Evolutionary conservation across 108 stramenopile genomes (phyloP), one percentile per base, ranked within the genome.

Genomic region (Epipyxis sp.): DNA sequence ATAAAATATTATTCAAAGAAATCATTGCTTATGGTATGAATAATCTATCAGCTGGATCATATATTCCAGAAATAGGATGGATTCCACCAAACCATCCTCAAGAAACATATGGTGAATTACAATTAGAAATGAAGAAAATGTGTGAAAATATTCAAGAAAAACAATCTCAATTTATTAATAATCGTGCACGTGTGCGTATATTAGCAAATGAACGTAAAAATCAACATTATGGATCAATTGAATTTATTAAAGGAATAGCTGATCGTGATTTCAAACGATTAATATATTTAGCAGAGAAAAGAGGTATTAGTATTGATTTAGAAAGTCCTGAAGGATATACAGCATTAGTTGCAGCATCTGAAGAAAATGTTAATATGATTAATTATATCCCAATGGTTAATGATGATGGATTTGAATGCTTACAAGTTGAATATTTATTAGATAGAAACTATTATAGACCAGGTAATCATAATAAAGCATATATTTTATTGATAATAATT

Each of bases 61-160:
- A 54, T 32, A 13, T 39, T 10, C 6, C 13, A 16, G 13, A 57
- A 32, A 6, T 13, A 10, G 71, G 71, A 10, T 74, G 71, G 71
- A 6, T 74, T 6, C 27, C 41, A 10, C 27, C 46, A 6, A 20
- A 20, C 3, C 32, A 74, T 74, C 10, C 3, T 43, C 71, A 29
- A 42, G 71, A 74, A 46, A 37, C 71, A 10, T 74, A 54, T 32
- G 71, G 71, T 6, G 71, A 74, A 39, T 43, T 37, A 32, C 29
- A 13, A 29, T 6, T 13, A 32, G 71, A 74, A 39, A 74, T 74
- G n/a, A 27, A 46, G 40, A 16, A n/a, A n/a, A n/a, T n/a, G n/a
- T n/a, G n/a, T n/a, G n/a, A n/a, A n/a, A n/a, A n/a, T n/a, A n/a
- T n/a, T n/a, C n/a, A n/a, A n/a, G n/a, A n/a, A n/a, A n/a, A n/a